These are phyloP conservation scores for Plasmodium gaboni DNA, from an alignment of 169 alveolate genomes.

Conservation along the genomic window DNA sequence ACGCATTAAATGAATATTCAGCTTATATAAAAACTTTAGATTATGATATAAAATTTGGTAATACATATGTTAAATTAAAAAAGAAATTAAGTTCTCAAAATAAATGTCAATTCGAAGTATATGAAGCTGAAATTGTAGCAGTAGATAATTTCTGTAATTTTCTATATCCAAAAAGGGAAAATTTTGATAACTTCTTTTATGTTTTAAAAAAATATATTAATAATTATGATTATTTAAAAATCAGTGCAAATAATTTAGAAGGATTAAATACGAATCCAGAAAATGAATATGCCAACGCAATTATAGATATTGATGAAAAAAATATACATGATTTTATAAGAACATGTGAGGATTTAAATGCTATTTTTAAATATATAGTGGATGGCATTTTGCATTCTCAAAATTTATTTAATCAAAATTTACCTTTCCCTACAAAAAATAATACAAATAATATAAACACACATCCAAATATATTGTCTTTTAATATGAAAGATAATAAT, in stretches of 20 bases:
- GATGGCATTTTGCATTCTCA: neutral
- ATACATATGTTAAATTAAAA: slow-evolving; percentile 46
- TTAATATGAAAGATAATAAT: too few relatives aligned
- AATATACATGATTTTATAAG: slow-evolving; percentile 39
- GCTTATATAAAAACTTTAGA: slow-evolving; percentile 30
- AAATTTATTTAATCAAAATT: neutral
- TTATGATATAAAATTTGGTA: slow-evolving; percentile 71
- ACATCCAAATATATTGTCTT: too few relatives aligned
- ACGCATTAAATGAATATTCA: slow-evolving; percentile 26
- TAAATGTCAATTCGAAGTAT: slow-evolving; percentile 73
- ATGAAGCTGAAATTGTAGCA: slow-evolving; percentile 71
- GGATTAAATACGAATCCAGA: neutral
- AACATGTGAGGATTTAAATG: slow-evolving; percentile 20
- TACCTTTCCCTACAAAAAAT: neutral
- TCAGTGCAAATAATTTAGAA: slow-evolving; percentile 3
- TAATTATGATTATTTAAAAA: slow-evolving; percentile 56
- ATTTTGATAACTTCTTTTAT: slow-evolving; percentile 34
- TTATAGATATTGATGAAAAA: slow-evolving; percentile 21
- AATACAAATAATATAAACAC: too few relatives aligned
- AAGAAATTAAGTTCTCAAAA: slow-evolving; percentile 72
- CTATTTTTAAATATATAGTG: slow-evolving; percentile 17
- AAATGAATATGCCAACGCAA: neutral
- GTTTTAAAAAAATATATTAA: slow-evolving; percentile 41
- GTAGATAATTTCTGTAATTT: slow-evolving; percentile 44
- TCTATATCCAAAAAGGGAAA: slow-evolving; percentile 22